Conservation (phyloP, 1,139 yeast species). For the Meyerozyma athensensis region DNA sequence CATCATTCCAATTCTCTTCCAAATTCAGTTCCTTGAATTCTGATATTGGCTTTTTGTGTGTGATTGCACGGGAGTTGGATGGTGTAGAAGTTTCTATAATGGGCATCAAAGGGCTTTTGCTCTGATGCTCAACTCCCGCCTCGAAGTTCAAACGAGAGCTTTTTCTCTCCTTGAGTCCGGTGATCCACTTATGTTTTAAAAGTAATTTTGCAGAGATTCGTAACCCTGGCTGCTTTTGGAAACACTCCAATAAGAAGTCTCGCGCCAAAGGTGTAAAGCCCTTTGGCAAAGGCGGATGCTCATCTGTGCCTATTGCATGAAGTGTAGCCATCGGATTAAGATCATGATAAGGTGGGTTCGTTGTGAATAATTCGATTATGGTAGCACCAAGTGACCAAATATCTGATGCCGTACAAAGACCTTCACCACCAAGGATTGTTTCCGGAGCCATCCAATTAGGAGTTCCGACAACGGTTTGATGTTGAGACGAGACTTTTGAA, state of each 20-base stretch:
- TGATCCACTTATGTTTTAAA: conserved; percentile 57
- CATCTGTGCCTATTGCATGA: conserved; percentile 88
- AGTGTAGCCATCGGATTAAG: conserved; percentile 82
- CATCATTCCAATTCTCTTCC: conserved; percentile 37
- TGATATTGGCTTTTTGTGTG: neutral
- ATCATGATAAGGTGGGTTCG: conserved; percentile 83
- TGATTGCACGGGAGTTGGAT: neutral
- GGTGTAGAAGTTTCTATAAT: conserved; percentile 12
- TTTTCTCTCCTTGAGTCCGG: neutral
- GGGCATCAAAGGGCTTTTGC: too few species aligned
- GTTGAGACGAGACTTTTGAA: conserved; percentile 44
- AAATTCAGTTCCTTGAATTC: neutral
- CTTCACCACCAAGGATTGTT: conserved; percentile 68
- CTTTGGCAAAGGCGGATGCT: conserved; percentile 72
- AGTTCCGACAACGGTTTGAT: conserved; percentile 53
- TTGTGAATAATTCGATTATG: conserved; percentile 78
- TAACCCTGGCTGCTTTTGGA: conserved; percentile 66
- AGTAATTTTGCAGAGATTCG: conserved; percentile 56
- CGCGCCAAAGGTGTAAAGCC: conserved; percentile 47
- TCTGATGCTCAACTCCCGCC: too few species aligned
- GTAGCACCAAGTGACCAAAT: conserved; percentile 97
- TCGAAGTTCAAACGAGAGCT: conserved; percentile 20
- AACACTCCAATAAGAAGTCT: conserved; percentile 71
- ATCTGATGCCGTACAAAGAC: conserved; percentile 84
- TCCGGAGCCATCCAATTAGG: conserved; percentile 93